These are phyloP conservation scores for Terfezia claveryi DNA, from an alignment of 495 filamentous ascomycete genomes.

Conservation along the genomic window DNA sequence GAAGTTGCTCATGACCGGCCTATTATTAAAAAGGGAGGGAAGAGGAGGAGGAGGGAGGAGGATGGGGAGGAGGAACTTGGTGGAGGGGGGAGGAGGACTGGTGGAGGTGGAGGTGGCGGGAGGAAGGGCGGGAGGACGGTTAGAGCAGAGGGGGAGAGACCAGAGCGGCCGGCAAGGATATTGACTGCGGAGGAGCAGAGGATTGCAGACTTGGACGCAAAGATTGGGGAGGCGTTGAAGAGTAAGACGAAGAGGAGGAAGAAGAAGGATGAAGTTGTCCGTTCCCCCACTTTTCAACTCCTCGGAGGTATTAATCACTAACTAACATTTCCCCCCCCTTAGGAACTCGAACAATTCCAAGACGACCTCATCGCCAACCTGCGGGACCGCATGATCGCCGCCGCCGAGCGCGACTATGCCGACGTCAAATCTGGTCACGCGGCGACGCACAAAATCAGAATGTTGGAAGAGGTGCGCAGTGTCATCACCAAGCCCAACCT, in stretches of 20 bases:
- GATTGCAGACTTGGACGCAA: conserved; percentile 45
- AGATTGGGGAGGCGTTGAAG: conserved; percentile 70
- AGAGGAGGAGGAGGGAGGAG: conserved; percentile 47
- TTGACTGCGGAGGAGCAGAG: conserved; percentile 21
- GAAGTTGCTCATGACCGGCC: conserved; percentile 13
- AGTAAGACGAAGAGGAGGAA: conserved; percentile 57
- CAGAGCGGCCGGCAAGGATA: conserved; percentile 13
- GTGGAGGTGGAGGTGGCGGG: conserved; percentile 27
- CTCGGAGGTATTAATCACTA: background rate
- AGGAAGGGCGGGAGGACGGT: conserved; percentile 22
- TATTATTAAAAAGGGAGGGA: conserved; percentile 43
- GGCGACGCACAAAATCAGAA: conserved; percentile 77
- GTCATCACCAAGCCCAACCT: conserved; percentile 74
- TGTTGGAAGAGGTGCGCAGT: conserved; percentile 77
- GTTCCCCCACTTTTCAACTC: conserved; percentile 14
- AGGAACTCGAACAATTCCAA: conserved; percentile 75
- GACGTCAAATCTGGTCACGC: conserved; percentile 55
- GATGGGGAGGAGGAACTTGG: conserved; percentile 31
- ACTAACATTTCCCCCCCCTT: conserved; percentile 5
- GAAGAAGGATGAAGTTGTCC: conserved; percentile 73
- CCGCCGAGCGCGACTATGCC: conserved; percentile 64
- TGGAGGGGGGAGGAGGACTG: conserved; percentile 30
- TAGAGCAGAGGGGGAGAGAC: conserved; percentile 23
- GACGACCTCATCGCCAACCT: conserved; percentile 78
- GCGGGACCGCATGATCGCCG: conserved; percentile 76